These are phyloP conservation scores for Podaxis sp. DNA, from an alignment of 768 basidiomycete genomes.

Conservation along the genomic window DNA sequence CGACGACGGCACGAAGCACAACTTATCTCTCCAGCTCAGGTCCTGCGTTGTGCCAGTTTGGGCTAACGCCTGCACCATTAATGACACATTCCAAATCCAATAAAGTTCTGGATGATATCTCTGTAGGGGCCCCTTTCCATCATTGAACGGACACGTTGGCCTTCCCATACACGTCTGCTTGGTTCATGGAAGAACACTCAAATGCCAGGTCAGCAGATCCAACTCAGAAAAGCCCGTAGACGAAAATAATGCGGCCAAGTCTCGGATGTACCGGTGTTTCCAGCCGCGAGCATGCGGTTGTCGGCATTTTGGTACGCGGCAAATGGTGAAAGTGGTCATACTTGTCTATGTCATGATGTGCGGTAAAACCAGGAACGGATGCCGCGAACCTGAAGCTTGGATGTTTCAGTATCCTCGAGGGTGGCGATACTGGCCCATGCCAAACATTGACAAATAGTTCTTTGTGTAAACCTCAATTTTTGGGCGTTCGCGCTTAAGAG, in stretches of 20 bases:
- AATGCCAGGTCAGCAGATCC: neutral
- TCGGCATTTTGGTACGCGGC: neutral
- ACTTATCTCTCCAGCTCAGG: too few relatives aligned
- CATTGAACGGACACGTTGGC: neutral
- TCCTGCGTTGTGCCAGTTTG: too few relatives aligned
- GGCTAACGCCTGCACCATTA: too few relatives aligned
- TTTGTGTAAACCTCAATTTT: constrained; percentile 11
- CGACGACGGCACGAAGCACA: too few relatives aligned
- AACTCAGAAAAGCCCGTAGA: neutral
- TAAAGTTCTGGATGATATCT: too few relatives aligned
- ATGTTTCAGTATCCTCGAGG: neutral
- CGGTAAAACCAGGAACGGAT: neutral
- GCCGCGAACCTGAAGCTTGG: too few relatives aligned
- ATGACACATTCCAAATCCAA: too few relatives aligned
- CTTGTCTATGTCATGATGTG: too few relatives aligned
- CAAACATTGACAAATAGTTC: constrained; percentile 18
- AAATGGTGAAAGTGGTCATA: neutral
- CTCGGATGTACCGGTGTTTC: neutral
- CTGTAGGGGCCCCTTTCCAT: neutral
- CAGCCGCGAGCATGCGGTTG: neutral
- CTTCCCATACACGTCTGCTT: neutral
- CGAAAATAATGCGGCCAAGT: neutral
- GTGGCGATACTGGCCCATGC: neutral
- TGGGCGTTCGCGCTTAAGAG: neutral
- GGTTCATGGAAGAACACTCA: neutral